Evolutionary conservation across 2,329 filamentous ascomycete species (phyloP).

Genomic region (Colletotrichum sp.): DNA sequence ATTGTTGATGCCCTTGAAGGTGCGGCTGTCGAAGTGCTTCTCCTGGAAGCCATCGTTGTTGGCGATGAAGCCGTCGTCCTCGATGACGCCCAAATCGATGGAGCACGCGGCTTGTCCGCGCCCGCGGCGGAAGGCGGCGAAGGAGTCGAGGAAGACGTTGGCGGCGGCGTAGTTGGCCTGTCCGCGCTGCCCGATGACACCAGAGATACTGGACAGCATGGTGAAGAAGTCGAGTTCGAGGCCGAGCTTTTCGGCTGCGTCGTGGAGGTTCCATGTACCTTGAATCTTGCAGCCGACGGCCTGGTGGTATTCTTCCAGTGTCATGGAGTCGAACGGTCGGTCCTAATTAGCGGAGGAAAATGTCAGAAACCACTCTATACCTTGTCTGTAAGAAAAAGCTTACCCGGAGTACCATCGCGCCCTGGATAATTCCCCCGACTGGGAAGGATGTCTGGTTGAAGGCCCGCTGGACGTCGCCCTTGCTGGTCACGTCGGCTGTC

Average conservation of each 20-base stretch:
- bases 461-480: background rate
- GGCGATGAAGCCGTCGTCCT: background rate
- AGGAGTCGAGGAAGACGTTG: constrained; percentile 36
- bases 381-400: background rate
- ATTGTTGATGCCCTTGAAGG: background rate
- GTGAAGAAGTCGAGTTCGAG: background rate
- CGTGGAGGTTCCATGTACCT: background rate
- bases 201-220: background rate
- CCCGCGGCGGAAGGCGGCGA: constrained; percentile 24
- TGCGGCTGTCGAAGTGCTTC: background rate
- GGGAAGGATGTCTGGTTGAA: background rate
- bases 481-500: background rate
- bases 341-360: background rate
- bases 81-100: background rate
- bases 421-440: background rate
- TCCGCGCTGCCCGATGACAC: constrained; percentile 30
- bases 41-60: background rate
- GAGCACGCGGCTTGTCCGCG: background rate
- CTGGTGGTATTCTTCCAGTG: background rate
- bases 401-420: background rate
- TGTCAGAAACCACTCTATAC: too few species aligned
- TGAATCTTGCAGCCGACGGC: background rate
- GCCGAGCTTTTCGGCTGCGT: background rate
- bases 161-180: constrained; percentile 40
- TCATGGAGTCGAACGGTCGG: background rate